Conservation (phyloP, 148 eudicot genomes). For the Rhododendron williamsianum region DNA sequence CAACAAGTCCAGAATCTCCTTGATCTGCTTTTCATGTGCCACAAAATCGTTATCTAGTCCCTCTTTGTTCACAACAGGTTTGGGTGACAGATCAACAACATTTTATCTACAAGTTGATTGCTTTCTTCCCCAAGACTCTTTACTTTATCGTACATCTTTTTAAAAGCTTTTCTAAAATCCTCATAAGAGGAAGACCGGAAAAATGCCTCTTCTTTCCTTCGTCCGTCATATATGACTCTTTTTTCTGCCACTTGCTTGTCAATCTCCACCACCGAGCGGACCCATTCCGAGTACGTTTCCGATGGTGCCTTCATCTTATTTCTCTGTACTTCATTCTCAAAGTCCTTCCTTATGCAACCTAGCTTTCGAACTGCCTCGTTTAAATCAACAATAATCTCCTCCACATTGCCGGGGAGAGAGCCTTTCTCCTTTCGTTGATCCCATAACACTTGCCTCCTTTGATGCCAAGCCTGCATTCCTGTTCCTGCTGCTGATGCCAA, state of each 20-base stretch:
- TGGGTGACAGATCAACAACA: neutral
- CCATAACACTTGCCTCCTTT: too few species aligned
- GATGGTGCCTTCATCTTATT: neutral
- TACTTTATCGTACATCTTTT: neutral
- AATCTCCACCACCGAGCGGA: too few species aligned
- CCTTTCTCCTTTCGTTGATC: too few species aligned
- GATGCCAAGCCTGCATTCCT: too few species aligned
- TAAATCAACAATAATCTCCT: neutral
- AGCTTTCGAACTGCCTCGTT: neutral
- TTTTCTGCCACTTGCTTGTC: neutral
- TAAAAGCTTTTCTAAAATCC: neutral
- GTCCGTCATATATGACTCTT: neutral
- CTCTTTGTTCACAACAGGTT: neutral
- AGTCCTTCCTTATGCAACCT: neutral
- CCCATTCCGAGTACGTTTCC: neutral
- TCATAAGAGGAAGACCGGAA: neutral
- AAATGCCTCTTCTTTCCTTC: neutral
- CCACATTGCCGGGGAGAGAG: neutral
- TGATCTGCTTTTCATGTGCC: neutral
- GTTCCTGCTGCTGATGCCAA: too few species aligned
- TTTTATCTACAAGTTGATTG: neutral
- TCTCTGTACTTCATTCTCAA: neutral
- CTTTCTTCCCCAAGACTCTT: too few species aligned
- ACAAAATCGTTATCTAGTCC: neutral
- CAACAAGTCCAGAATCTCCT: neutral